phyloP scores from a whole-genome alignment of 345 rosid species.

The Acer campestre region DNA sequence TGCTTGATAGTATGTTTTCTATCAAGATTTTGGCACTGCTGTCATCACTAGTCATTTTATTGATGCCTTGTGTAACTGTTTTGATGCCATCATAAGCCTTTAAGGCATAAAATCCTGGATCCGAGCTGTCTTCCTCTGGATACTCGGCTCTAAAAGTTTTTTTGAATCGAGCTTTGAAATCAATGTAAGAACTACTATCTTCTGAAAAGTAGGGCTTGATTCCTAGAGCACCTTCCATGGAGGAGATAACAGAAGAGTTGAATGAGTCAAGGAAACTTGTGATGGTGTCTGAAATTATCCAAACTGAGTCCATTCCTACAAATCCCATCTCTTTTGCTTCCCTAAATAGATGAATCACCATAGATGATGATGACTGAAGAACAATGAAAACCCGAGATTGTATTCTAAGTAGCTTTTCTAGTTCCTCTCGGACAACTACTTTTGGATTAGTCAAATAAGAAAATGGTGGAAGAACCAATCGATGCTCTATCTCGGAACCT shows the following conservation, averaged over 20 bases:
- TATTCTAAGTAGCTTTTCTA: slow-evolving; percentile 18
- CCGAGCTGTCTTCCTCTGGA: slow-evolving; percentile 29
- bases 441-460: slow-evolving; percentile 30
- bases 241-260: slow-evolving; percentile 37
- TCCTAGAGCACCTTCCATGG: slow-evolving; percentile 53
- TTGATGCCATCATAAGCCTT: slow-evolving; percentile 47
- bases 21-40: slow-evolving; percentile 15
- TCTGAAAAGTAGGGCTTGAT: slow-evolving; percentile 34
- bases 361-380: slow-evolving; percentile 43
- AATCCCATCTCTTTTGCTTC: slow-evolving; percentile 43
- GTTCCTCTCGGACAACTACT: slow-evolving; percentile 26
- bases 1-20: slow-evolving; percentile 22
- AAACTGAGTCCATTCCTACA: slow-evolving; percentile 40
- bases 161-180: slow-evolving; percentile 31
- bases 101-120: slow-evolving; percentile 40
- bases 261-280: slow-evolving; percentile 36
- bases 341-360: slow-evolving; percentile 37
- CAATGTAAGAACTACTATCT: slow-evolving; percentile 11
- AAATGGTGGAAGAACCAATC: slow-evolving; percentile 41
- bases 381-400: slow-evolving; percentile 50
- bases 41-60: background rate
- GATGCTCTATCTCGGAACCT: slow-evolving; percentile 41
- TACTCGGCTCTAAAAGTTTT: slow-evolving; percentile 23
- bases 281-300: slow-evolving; percentile 46
- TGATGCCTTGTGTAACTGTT: slow-evolving; percentile 19